These are phyloP conservation scores for Penicillium sp. DNA, from an alignment of 2,329 filamentous ascomycete genomes.

Conservation along the genomic window DNA sequence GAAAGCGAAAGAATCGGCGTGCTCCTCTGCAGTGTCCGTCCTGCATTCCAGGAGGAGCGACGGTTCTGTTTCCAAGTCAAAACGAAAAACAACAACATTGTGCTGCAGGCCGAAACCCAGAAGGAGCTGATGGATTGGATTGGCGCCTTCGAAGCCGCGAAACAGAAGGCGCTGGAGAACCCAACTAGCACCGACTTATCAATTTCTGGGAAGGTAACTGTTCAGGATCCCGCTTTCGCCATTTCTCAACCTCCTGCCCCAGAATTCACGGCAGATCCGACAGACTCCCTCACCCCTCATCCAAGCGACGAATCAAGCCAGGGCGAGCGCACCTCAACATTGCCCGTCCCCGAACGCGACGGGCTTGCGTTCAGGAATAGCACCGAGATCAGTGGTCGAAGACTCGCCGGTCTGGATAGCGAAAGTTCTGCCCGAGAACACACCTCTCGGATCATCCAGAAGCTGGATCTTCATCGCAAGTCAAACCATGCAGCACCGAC, in stretches of 20 bases:
- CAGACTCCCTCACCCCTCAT: slow-evolving; percentile 62
- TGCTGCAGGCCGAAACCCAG: slow-evolving; percentile 92
- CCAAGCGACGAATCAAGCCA: slow-evolving; percentile 54
- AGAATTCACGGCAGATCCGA: slow-evolving; percentile 80
- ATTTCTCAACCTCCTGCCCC: slow-evolving; percentile 84
- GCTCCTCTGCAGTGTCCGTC: slow-evolving; percentile 85
- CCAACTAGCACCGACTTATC: slow-evolving; percentile 53
- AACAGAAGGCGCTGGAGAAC: slow-evolving; percentile 84
- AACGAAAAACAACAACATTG: slow-evolving; percentile 86
- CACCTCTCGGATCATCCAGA: slow-evolving; percentile 85
- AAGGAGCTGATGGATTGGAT: slow-evolving; percentile 92
- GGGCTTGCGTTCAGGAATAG: slow-evolving; percentile 61
- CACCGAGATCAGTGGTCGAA: slow-evolving; percentile 62
- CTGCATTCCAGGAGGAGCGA: slow-evolving; percentile 86
- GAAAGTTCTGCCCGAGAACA: slow-evolving; percentile 75
- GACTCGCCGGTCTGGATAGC: slow-evolving; percentile 51
- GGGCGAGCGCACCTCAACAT: slow-evolving; percentile 61
- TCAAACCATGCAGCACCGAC: slow-evolving; percentile 56
- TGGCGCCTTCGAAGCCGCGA: slow-evolving; percentile 86
- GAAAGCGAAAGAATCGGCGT: slow-evolving; percentile 97
- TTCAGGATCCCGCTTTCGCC: slow-evolving; percentile 74
- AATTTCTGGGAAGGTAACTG: slow-evolving; percentile 43
- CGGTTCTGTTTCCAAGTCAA: slow-evolving; percentile 98
- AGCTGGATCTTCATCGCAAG: slow-evolving; percentile 84
- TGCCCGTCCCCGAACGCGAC: slow-evolving; percentile 65